A percentile compares a stretch with the other conserved stretches of the same genome.
Evolutionary conservation across 148 eudicot genomes (phyloP).

Genomic region (Persicaria tinctoria): DNA sequence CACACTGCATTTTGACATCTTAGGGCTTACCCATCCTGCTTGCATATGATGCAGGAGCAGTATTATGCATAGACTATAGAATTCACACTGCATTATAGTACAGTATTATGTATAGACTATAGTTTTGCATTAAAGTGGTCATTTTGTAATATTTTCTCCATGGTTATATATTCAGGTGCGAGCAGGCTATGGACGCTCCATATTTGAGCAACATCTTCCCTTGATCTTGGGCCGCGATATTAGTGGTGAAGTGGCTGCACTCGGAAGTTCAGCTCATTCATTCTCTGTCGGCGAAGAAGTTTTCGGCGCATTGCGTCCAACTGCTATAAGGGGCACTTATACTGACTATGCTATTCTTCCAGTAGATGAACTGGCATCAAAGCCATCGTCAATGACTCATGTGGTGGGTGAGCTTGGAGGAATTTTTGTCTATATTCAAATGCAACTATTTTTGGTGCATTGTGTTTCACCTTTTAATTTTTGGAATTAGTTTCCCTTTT

Average conservation of each 20-base stretch:
- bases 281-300: constrained; percentile 81
- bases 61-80: background rate
- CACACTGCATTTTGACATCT: background rate
- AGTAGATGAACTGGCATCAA: constrained; percentile 58
- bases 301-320: constrained; percentile 95
- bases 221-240: constrained; percentile 94
- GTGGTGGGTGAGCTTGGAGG: constrained; percentile 43
- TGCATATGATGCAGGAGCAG: background rate
- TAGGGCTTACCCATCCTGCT: background rate
- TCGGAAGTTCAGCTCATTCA: constrained; percentile 63
- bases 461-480: background rate
- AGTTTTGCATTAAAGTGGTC: constrained; percentile 5
- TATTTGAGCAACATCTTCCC: constrained; percentile 77
- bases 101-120: background rate
- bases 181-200: constrained; percentile 87
- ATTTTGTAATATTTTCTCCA: constrained; percentile 4
- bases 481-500: background rate
- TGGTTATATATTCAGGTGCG: constrained; percentile 67
- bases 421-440: background rate
- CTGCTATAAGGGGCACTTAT: constrained; percentile 95
- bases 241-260: constrained; percentile 91
- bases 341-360: constrained; percentile 86
- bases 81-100: background rate
- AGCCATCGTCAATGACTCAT: constrained; percentile 64
- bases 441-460: background rate